phyloP scores from a whole-genome alignment of 306 rosid genomes.

The Quillaja saponaria region DNA sequence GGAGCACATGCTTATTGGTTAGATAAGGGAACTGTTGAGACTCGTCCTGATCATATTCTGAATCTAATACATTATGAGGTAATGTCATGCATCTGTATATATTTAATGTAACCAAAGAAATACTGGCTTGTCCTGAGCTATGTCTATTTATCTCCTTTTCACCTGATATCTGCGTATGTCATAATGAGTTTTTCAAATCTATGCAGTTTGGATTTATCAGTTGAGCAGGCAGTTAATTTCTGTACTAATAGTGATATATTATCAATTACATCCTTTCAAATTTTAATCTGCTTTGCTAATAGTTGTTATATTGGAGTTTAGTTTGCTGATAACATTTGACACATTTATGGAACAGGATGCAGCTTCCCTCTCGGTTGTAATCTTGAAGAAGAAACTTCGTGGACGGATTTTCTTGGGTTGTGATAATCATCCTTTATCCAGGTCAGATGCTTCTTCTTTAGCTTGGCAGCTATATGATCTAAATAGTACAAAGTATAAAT shows the following conservation, averaged over 20 bases:
- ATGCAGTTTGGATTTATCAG: constrained; percentile 10
- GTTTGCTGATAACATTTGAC: too few relatives aligned
- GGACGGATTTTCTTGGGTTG: constrained; percentile 80
- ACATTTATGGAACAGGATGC: constrained; percentile 68
- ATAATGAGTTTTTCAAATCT: not conserved
- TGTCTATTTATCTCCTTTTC: not conserved
- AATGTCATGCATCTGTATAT: constrained; percentile 28
- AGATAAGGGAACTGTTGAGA: constrained; percentile 73
- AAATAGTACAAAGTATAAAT: not conserved
- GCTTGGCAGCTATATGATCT: constrained; percentile 9
- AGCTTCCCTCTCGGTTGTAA: constrained; percentile 74
- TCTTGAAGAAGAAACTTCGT: constrained; percentile 66
- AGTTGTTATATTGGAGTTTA: too few relatives aligned
- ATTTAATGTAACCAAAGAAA: not conserved
- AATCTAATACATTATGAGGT: constrained; percentile 97
- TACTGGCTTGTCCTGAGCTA: too few relatives aligned
- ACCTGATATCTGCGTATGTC: constrained; percentile 3
- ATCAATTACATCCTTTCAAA: constrained; percentile 6
- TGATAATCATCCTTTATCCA: constrained; percentile 92
- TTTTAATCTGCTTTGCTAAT: not conserved
- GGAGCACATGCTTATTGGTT: constrained; percentile 91
- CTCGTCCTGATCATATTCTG: constrained; percentile 81
- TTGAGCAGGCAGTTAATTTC: not conserved
- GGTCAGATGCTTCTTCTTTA: constrained; percentile 42
- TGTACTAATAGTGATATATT: constrained; percentile 7